These are phyloP conservation scores for Leccinum pachyderme DNA, from an alignment of 1,284 basidiomycete genomes.

Conservation along the genomic window DNA sequence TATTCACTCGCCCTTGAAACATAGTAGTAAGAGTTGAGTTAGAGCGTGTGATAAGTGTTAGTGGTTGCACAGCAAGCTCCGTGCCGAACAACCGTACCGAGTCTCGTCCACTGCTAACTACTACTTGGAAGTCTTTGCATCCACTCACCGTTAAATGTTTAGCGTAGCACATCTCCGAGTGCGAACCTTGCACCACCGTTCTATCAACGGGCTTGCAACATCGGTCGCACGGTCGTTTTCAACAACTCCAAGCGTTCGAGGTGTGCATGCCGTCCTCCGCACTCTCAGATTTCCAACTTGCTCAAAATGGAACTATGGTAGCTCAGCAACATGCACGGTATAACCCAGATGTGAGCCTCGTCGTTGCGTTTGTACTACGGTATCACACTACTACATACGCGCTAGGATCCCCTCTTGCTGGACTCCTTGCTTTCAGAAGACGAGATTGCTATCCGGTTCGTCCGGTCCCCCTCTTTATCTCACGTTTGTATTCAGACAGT, in stretches of 20 bases:
- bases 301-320: conserved; percentile 8
- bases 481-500: conserved; percentile 2
- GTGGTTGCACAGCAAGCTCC: conserved; percentile 4
- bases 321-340: conserved; percentile 24
- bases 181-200: conserved; percentile 4
- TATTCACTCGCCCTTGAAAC: background rate
- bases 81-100: conserved; percentile 13
- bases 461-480: background rate
- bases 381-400: conserved; percentile 1
- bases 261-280: conserved; percentile 18
- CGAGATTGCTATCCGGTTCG: conserved; percentile 84
- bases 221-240: conserved; percentile 19
- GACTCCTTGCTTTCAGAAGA: conserved; percentile 85
- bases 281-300: background rate
- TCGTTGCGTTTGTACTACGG: conserved; percentile 17
- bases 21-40: background rate
- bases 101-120: background rate
- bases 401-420: conserved; percentile 74
- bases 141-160: background rate
- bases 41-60: background rate
- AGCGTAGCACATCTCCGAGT: conserved; percentile 2
- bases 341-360: conserved; percentile 24
- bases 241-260: conserved; percentile 15
- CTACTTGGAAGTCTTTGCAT: background rate
- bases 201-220: conserved; percentile 10